Evolutionary conservation across 116 monocot species (phyloP), one percentile per base, ranked within the genome.

Genomic region (Trichopus zeylanicus): DNA sequence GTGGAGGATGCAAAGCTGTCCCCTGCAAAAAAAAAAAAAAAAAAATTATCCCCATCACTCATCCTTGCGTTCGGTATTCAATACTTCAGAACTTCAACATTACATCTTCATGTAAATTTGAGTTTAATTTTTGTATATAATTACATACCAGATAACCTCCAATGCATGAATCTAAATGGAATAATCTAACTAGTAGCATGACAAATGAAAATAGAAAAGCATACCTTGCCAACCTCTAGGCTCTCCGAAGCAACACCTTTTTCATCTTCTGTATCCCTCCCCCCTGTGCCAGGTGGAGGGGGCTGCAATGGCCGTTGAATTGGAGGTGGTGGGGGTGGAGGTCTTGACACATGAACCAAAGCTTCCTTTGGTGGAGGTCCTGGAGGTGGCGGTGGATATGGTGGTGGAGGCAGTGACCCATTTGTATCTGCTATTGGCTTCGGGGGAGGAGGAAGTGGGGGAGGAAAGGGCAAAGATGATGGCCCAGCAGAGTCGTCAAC

Each of bases 261-360:
- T 20, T 37, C 51, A 65, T 65, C 70, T 26, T 68, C 77, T 57
- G 28, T 37, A 3, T 68, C 75, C 49, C 48, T 53, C 48, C 12
- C 66, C 31, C 31, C 31, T 39, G 59, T 61, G 13, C 73, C 69
- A 30, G 74, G 82, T 48, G 81, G 89, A 32, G 76, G 75, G 11
- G 76, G 77, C 29, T 64, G 81, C 18, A 60, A 54, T 48, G 81
- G 72, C 46, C 46, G 77, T 56, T 72, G 70, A 64, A 51, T 58
- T 54, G 80, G 85, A 57, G 84, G 79, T 0, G 78, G 89, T 27
- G 78, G 81, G 27, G 85, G 78, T 15, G 69, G 65, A n/a, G n/a
- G n/a, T n/a, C n/a, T n/a, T n/a, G n/a, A n/a, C n/a, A n/a, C n/a
- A n/a, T n/a, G n/a, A n/a, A n/a, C n/a, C n/a, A n/a, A n/a, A n/a